Evolutionary conservation across 306 rosid species (phyloP), one percentile per base, ranked within the genome.

Genomic region (Cicer cuneatum): DNA sequence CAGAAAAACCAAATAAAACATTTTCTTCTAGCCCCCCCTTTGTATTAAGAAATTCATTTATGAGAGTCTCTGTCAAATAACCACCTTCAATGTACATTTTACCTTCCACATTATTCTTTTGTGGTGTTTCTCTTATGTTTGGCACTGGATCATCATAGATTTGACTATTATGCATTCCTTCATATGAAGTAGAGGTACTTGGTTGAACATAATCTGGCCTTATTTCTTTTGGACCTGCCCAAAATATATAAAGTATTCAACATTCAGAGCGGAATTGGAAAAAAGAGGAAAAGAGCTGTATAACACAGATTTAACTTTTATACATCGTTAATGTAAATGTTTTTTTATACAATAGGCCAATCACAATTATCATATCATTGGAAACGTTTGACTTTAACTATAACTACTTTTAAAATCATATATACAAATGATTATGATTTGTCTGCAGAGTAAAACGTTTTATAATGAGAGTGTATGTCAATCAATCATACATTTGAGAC

Each of bases 221-320:
- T 47, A 53, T 58, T 15, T 64, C 58, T n/a, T 10, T 12, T 83
- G 80, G 86, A 79, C 43, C 88, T 86, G 87, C 46, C 67, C 71
- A 57, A 64, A n/a, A 64, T 18, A 39, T 13, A 3, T 48, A 39
- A 69, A 59, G 8, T 72, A 59, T 48, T 43, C 11, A 71, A 70
- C 14, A 52, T 13, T 47, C 40, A 57, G 56, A 66, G 9, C 19
- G 5, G 2, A 38, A 60, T 46, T 10, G 5, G 42, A 9, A 0
- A 39, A n/a, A 73, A 6, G 5, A n/a, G 6, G 45, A 65, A 2
- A 21, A 33, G 58, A 52, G 43, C 3, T 29, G 48, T n/a, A 39
- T 15, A 38, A 77, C 4, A 65, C 0, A 21, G 16, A 51, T 1
- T 42, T 24, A 62, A 29, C 35, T 29, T 29, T 29, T 29, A 29